These are phyloP conservation scores for Lichtheimia corymbifera DNA, from an alignment of 371 early-diverging fungal species.

Conservation along the genomic window DNA sequence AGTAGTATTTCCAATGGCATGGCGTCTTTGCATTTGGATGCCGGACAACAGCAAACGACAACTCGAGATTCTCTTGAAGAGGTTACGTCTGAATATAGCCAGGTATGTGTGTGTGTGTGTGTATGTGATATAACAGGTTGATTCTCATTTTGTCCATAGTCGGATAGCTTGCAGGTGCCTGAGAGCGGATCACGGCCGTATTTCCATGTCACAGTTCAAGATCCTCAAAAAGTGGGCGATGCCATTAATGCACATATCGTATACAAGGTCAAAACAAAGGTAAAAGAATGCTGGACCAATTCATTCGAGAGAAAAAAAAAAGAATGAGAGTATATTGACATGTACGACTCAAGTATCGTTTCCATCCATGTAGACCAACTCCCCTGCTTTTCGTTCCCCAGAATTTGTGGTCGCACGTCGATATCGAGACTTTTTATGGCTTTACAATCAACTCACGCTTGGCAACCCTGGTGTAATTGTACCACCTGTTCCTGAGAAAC, in stretches of 20 bases:
- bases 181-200: slow-evolving; percentile 62
- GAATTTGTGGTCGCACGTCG: slow-evolving; percentile 85
- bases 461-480: slow-evolving; percentile 90
- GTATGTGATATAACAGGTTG: background rate
- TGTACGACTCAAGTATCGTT: background rate
- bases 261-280: slow-evolving; percentile 87
- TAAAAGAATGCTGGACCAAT: slow-evolving; percentile 20
- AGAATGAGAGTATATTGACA: background rate
- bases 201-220: slow-evolving; percentile 79
- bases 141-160: slow-evolving; percentile 12
- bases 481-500: slow-evolving; percentile 94
- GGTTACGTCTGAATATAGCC: slow-evolving; percentile 4
- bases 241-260: slow-evolving; percentile 83
- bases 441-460: slow-evolving; percentile 79
- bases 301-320: background rate
- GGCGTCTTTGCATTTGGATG: slow-evolving; percentile 2
- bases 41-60: background rate
- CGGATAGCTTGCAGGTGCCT: slow-evolving; percentile 45
- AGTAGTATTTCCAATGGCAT: background rate
- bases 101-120: slow-evolving; percentile 3
- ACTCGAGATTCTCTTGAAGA: background rate
- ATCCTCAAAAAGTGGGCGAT: slow-evolving; percentile 91
- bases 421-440: slow-evolving; percentile 94
- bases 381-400: slow-evolving; percentile 69
- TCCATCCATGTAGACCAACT: slow-evolving; percentile 61